phyloP scores from a whole-genome alignment of 2,329 filamentous ascomycete genomes.

The Dothiorella sarmentorum region DNA sequence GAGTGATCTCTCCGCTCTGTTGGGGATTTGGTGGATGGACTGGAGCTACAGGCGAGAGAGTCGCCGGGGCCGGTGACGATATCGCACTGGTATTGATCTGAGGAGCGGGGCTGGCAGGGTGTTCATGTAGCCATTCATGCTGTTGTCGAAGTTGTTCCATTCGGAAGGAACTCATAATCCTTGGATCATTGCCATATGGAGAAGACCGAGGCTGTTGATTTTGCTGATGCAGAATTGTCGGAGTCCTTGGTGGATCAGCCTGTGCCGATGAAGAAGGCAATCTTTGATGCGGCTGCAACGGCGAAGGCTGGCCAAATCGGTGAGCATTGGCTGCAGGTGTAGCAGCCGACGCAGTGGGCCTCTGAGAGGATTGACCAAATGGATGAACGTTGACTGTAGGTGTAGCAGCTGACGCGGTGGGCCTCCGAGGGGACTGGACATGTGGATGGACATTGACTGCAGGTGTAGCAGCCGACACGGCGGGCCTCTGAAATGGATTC shows the following conservation, averaged over 20 bases:
- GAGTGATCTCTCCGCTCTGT: no score
- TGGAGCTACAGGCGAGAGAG: background rate
- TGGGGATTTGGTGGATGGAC: background rate
- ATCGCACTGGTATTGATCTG: no score
- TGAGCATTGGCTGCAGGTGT: no score
- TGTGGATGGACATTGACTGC: no score
- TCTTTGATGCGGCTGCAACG: background rate
- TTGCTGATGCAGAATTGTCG: background rate
- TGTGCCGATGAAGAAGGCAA: background rate
- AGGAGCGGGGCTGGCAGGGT: no score
- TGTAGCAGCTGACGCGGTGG: background rate
- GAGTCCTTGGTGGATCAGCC: background rate
- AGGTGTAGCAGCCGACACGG: no score
- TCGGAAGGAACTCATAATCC: constrained; percentile 18
- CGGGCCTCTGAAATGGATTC: no score
- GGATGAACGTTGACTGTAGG: background rate
- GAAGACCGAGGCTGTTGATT: background rate
- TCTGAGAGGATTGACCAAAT: background rate
- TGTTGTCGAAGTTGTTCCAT: background rate
- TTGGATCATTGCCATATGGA: constrained; percentile 19
- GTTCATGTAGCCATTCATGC: background rate
- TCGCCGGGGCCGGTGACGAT: no score
- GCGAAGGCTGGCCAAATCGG: background rate
- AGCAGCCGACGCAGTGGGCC: no score
- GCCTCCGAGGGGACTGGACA: background rate